Evolutionary conservation across 108 stramenopile genomes (phyloP).

Genomic region (Discostella stelligeroides): DNA sequence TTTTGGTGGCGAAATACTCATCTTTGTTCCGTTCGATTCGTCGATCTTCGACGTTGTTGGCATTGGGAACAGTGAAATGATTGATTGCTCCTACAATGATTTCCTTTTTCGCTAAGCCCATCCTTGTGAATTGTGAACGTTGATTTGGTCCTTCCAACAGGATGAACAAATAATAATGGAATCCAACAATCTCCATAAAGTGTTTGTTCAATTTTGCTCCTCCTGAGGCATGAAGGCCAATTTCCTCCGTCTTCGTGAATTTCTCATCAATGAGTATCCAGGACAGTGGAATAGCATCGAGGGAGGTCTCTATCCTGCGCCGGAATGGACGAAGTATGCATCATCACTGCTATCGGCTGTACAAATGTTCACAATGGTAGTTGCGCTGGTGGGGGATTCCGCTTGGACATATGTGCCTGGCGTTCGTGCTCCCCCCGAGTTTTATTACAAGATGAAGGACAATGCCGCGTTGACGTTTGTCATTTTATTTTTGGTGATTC

Average conservation of each 20-base stretch:
- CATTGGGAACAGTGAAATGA: no score
- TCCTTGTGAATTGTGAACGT: not conserved
- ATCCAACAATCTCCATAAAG: conserved; percentile 21
- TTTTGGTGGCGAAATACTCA: no score
- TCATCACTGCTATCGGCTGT: conserved; percentile 26
- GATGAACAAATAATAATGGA: conserved; percentile 13
- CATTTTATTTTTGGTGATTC: conserved; percentile 43
- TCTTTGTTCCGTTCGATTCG: no score
- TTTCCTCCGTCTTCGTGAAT: conserved; percentile 47
- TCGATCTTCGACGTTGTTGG: no score
- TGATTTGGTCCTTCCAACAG: not conserved
- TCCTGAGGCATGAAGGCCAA: conserved; percentile 56
- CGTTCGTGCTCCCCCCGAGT: conserved; percentile 29
- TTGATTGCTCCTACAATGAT: no score
- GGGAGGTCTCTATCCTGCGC: conserved; percentile 45
- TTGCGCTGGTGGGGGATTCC: conserved; percentile 41
- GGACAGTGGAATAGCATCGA: conserved; percentile 46
- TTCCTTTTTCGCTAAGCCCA: not conserved
- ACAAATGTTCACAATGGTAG: conserved; percentile 42
- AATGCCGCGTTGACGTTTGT: conserved; percentile 44
- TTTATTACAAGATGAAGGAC: conserved; percentile 49
- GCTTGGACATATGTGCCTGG: conserved; percentile 46
- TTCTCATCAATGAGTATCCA: conserved; percentile 42
- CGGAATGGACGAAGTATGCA: conserved; percentile 39
- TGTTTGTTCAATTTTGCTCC: conserved; percentile 50